A percentile compares a stretch with the other conserved stretches of the same genome.
Conservation (phyloP, 306 rosid genomes). For the Prunus salicina region DNA sequence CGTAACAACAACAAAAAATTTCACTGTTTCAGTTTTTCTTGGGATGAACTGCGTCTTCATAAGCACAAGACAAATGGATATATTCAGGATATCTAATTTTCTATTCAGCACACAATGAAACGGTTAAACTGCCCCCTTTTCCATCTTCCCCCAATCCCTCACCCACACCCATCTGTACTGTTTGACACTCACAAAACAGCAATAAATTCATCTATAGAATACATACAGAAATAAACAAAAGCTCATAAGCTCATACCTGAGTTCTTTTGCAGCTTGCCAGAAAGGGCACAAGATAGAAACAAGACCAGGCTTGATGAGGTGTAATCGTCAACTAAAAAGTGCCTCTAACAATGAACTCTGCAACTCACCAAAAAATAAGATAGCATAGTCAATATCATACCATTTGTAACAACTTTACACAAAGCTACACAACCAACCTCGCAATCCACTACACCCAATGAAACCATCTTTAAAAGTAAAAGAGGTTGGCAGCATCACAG, state of each 20-base stretch:
- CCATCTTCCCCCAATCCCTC: not conserved
- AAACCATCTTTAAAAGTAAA: not conserved
- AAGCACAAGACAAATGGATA: not conserved
- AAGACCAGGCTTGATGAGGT: constrained; percentile 1
- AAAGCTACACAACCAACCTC: not conserved
- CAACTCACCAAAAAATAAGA: not conserved
- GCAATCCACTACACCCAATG: not conserved
- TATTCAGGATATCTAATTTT: not conserved
- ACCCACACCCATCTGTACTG: not conserved
- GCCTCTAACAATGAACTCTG: not conserved
- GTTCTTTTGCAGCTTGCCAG: constrained; percentile 7
- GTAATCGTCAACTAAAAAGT: not conserved
- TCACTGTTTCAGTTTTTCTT: not conserved
- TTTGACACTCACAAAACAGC: not conserved
- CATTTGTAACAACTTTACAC: not conserved
- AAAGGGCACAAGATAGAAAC: not conserved
- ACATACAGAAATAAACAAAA: not conserved
- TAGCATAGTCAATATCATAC: not conserved
- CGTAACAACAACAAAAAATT: not conserved
- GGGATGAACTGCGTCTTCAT: not conserved
- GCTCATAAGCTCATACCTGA: not conserved
- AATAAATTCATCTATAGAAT: not conserved
- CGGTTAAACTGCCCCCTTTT: not conserved
- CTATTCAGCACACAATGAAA: not conserved
- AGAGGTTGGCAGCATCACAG: not conserved